A percentile compares a stretch with the other conserved stretches of the same genome.
Conservation (phyloP, 2,329 filamentous ascomycete species). For the Xylaria sp. region DNA sequence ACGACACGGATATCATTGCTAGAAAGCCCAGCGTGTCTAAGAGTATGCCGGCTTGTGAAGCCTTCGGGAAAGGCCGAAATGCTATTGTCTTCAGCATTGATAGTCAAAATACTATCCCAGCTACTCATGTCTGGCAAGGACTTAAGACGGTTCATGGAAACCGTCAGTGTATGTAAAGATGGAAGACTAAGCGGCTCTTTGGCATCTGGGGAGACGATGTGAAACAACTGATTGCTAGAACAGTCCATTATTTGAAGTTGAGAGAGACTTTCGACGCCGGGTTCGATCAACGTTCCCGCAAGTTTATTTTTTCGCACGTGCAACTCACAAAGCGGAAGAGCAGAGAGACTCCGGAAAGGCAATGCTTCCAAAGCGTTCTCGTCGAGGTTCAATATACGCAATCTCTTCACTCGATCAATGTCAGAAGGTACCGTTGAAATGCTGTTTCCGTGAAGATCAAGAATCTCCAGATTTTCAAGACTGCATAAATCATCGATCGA, state of each 20-base stretch:
- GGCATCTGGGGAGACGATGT: conserved; percentile 56
- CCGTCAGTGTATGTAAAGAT: conserved; percentile 74
- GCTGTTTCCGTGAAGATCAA: conserved; percentile 85
- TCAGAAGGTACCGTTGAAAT: conserved; percentile 75
- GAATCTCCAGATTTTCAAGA: conserved; percentile 76
- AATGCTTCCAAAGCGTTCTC: conserved; percentile 80
- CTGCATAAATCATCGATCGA: conserved; percentile 71
- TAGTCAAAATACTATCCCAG: conserved; percentile 77
- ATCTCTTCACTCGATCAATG: conserved; percentile 71
- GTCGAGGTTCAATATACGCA: conserved; percentile 81
- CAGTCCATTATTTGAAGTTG: conserved; percentile 81
- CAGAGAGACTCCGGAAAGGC: conserved; percentile 74
- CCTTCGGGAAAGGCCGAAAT: conserved; percentile 80
- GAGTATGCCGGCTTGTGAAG: conserved; percentile 71
- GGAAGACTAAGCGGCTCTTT: conserved; percentile 69
- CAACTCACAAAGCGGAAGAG: conserved; percentile 77
- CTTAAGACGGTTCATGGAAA: conserved; percentile 84
- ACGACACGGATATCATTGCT: conserved; percentile 83
- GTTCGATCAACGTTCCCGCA: conserved; percentile 74
- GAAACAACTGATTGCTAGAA: conserved; percentile 76
- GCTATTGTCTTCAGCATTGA: conserved; percentile 84
- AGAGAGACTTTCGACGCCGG: conserved; percentile 65
- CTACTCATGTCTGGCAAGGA: conserved; percentile 76
- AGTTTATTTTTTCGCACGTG: conserved; percentile 82
- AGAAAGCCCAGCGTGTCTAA: conserved; percentile 84